Evolutionary conservation across 768 basidiomycete species (phyloP).

Genomic region (Tricholoma saponaceum): DNA sequence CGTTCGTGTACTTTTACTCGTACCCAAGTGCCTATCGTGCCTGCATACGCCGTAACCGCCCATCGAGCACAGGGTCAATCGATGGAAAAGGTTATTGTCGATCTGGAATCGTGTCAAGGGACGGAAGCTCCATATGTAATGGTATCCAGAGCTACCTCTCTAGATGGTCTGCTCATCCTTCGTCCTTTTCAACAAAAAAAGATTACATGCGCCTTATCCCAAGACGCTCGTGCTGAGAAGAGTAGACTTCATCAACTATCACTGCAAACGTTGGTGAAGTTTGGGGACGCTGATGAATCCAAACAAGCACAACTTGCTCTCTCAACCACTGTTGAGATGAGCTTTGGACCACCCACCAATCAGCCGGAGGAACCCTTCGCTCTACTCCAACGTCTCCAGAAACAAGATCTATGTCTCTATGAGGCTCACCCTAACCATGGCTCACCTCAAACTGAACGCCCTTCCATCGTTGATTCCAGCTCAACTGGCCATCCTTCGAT

Average conservation of each 20-base stretch:
- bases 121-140: neutral
- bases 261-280: neutral
- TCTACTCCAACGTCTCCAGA: neutral
- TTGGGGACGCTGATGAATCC: neutral
- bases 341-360: neutral
- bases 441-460: neutral
- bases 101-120: neutral
- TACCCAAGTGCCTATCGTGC: neutral
- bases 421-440: neutral
- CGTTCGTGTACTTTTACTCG: neutral
- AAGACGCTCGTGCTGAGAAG: neutral
- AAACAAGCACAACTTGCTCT: neutral
- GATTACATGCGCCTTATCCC: neutral
- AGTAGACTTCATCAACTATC: neutral
- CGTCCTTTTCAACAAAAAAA: neutral
- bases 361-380: neutral
- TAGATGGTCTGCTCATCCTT: neutral
- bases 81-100: neutral
- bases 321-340: neutral
- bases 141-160: neutral
- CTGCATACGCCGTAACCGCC: neutral
- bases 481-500: neutral
- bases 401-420: neutral
- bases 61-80: neutral
- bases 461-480: too few species aligned